These are phyloP conservation scores for Hemileia vastatrix DNA, from an alignment of 1,284 basidiomycete genomes.

Conservation along the genomic window DNA sequence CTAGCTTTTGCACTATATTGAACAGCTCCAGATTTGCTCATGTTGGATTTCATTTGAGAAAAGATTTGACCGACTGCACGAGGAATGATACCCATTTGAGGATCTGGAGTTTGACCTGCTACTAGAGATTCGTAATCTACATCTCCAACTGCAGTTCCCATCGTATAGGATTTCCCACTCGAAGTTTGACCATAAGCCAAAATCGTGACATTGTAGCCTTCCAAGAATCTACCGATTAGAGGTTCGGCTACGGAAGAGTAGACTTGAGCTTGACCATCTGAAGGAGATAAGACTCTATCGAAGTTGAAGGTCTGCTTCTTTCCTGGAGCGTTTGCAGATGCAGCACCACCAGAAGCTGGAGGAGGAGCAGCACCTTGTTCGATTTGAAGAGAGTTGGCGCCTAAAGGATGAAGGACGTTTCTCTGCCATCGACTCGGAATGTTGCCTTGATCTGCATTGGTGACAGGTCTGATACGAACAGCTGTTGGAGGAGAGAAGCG, in stretches of 20 bases:
- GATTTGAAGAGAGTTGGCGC: conserved; percentile 56
- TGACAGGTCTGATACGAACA: conserved; percentile 80
- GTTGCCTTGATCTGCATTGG: conserved; percentile 57
- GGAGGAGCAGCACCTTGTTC: conserved; percentile 49
- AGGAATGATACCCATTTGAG: conserved; percentile 77
- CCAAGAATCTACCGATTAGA: conserved; percentile 78
- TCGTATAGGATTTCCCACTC: conserved; percentile 92
- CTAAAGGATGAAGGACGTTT: conserved; percentile 66
- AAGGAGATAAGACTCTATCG: conserved; percentile 78
- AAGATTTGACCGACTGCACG: conserved; percentile 92
- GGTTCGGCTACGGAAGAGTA: conserved; percentile 77
- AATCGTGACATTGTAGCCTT: conserved; percentile 95
- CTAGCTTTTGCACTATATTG: conserved; percentile 56
- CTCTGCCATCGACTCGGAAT: conserved; percentile 89
- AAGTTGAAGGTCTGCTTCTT: conserved; percentile 77
- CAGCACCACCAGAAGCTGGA: no score
- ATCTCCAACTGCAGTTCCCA: conserved; percentile 73
- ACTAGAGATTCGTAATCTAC: conserved; percentile 45
- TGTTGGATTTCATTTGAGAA: conserved; percentile 58
- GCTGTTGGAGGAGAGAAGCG: no score
- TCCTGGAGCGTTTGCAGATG: conserved; percentile 50
- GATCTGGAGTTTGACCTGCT: conserved; percentile 17
- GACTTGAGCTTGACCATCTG: conserved; percentile 70
- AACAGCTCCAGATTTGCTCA: background rate
- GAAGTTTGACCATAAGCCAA: conserved; percentile 97